Evolutionary conservation across 1,284 basidiomycete species (phyloP).

Genomic region (Ustilago esculenta): DNA sequence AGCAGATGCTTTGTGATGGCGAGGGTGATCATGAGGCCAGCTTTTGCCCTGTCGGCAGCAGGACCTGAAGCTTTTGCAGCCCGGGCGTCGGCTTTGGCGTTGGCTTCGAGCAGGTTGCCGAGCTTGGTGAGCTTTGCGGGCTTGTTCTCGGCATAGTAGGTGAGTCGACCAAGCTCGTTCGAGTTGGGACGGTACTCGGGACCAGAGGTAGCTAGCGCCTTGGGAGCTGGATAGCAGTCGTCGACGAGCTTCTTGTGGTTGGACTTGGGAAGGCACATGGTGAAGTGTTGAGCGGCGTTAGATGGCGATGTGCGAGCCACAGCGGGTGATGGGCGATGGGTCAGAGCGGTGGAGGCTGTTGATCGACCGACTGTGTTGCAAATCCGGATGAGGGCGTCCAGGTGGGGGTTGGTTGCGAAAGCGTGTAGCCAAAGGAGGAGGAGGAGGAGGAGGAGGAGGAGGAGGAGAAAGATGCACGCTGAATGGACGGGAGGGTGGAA

Average conservation of each 20-base stretch:
- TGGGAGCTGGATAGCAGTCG: constrained; percentile 87
- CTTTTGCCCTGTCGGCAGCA: constrained; percentile 76
- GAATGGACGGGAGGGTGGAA: too few species aligned
- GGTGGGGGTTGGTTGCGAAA: too few species aligned
- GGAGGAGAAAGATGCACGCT: too few species aligned
- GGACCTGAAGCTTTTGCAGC: constrained; percentile 75
- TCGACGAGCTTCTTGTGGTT: constrained; percentile 86
- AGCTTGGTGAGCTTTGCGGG: constrained; percentile 89
- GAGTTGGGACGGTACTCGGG: constrained; percentile 74
- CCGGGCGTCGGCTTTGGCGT: constrained; percentile 75
- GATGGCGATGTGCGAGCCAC: too few species aligned
- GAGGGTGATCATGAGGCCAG: constrained; percentile 85
- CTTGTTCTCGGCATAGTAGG: constrained; percentile 90
- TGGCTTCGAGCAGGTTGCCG: constrained; percentile 82
- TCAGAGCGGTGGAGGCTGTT: too few species aligned
- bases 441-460: too few species aligned
- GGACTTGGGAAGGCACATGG: constrained; percentile 73
- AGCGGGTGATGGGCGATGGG: too few species aligned
- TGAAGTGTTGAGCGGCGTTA: too few species aligned
- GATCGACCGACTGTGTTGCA: too few species aligned
- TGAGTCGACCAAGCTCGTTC: constrained; percentile 88
- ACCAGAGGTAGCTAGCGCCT: constrained; percentile 78
- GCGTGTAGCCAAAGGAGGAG: too few species aligned
- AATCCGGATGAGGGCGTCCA: too few species aligned
- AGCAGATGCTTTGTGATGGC: constrained; percentile 84